Base-by-base conservation (phyloP, 1,284 basidiomycete genomes). In the Moniliella sp. region DNA sequence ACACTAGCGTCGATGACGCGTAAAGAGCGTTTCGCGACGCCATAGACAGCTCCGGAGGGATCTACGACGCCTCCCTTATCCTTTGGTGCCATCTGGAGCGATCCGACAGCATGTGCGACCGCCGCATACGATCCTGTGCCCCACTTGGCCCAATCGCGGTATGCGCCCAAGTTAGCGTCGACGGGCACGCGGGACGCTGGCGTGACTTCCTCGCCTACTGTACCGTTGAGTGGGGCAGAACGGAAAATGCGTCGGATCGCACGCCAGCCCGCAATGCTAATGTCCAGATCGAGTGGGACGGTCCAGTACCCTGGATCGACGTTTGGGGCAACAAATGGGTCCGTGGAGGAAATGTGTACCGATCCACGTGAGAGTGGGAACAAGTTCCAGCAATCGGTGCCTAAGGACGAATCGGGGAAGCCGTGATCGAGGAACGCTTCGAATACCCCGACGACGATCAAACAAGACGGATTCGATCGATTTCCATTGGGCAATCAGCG, bases 21-120 rank as follows among this genome's bases (percentile, higher is more conserved):
- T 1, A 56, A 39, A 23, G 21, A 23, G 8, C 21, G 8, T 23
- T 51, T 51, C 16, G 19, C 11, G 5, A 46, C 45, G 1, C 66
- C 13, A 66, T 67, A 41, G 7, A 62, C 57, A 25, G 38, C 44
- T 27, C 60, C 42, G 5, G 39, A 14, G 1, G 28, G 32, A 27
- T 62, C 63, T 4, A 63, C 66, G 39, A 51, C 57, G 48, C 73
- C 74, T 17, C 73, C 74, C 3, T 72, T 62, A 2, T 62, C 63
- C 18, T 65, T 61, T 25, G 57, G 61, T 67, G 73, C 73, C 72
- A 76, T 74, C 3, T 71, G 61, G 2, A 66, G 66, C 0, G 72
- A 74, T 0, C 69, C 72, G 27, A 75, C 64, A 3, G 72, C 72
- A 53, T 73, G 70, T 13, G 63, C 61, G n/a, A 69, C 68, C 47